Conservation (phyloP, 2,329 filamentous ascomycete genomes). For the Cordyceps sp. region DNA sequence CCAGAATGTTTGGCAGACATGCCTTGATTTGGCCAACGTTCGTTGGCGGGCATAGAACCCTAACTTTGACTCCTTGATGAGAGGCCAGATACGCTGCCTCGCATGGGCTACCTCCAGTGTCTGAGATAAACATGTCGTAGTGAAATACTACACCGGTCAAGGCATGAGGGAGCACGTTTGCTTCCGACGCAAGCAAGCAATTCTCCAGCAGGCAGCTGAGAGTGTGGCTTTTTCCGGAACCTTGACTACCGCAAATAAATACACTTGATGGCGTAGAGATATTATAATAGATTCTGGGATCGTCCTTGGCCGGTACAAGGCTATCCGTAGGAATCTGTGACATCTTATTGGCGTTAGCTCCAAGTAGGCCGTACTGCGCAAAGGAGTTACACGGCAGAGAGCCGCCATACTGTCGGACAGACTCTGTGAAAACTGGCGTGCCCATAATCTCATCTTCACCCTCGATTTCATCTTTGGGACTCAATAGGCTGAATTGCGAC, state of each 20-base stretch:
- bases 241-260: conserved; percentile 49
- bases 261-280: conserved; percentile 34
- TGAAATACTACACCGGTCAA: conserved; percentile 48
- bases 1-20: conserved; percentile 23
- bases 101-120: conserved; percentile 31
- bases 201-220: conserved; percentile 40
- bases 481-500: too few species aligned
- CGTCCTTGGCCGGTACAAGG: neutral
- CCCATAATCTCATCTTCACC: conserved; percentile 4
- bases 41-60: conserved; percentile 36
- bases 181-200: conserved; percentile 28
- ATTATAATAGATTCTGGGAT: conserved; percentile 25
- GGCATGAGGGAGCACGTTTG: conserved; percentile 29
- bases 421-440: conserved; percentile 7
- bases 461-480: too few species aligned
- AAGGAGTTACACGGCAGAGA: too few species aligned
- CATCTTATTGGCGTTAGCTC: conserved; percentile 2
- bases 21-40: conserved; percentile 25
- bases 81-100: conserved; percentile 42
- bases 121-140: conserved; percentile 39
- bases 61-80: conserved; percentile 23
- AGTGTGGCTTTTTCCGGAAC: conserved; percentile 47
- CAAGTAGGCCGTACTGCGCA: conserved; percentile 8
- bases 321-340: too few species aligned
- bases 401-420: conserved; percentile 2